Evolutionary conservation across 352 stramenopile species (phyloP).

Genomic region (Phytophthora foliorum): DNA sequence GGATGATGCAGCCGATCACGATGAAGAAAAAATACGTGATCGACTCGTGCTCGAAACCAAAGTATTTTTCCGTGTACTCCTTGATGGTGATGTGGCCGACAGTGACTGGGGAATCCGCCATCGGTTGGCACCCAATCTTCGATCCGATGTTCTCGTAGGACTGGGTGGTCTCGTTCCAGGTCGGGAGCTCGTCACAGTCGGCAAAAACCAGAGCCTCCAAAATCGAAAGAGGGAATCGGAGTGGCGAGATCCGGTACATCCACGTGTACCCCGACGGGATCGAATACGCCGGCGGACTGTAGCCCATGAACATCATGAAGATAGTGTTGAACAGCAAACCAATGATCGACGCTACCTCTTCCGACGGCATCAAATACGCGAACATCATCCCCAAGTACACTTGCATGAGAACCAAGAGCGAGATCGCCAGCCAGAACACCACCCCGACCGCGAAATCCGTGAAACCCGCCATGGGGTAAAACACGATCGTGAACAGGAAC

Average conservation of each 20-base stretch:
- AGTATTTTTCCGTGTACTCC: slow-evolving; percentile 24
- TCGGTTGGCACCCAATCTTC: slow-evolving; percentile 33
- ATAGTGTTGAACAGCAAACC: slow-evolving; percentile 54
- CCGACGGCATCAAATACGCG: slow-evolving; percentile 51
- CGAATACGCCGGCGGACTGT: slow-evolving; percentile 39
- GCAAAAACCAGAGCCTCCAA: slow-evolving; percentile 37
- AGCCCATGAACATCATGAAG: slow-evolving; percentile 64
- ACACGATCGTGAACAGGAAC: slow-evolving; percentile 45
- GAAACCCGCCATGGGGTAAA: slow-evolving; percentile 36
- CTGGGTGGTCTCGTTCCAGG: slow-evolving; percentile 19
- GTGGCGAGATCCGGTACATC: slow-evolving; percentile 23
- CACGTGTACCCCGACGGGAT: slow-evolving; percentile 23
- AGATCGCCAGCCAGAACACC: slow-evolving; percentile 34
- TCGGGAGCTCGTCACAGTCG: slow-evolving; percentile 27
- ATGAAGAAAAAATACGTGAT: slow-evolving; percentile 38
- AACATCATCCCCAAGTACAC: slow-evolving; percentile 85
- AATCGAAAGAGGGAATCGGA: slow-evolving; percentile 25
- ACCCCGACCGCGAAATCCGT: slow-evolving; percentile 22
- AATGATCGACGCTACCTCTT: slow-evolving; percentile 51
- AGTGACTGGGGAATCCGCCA: slow-evolving; percentile 24
- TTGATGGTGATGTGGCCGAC: slow-evolving; percentile 26
- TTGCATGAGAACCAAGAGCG: slow-evolving; percentile 45
- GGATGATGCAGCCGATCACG: slow-evolving; percentile 30
- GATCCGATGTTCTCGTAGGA: slow-evolving; percentile 25
- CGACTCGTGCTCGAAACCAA: slow-evolving; percentile 25